Conservation (phyloP, 2,329 filamentous ascomycete species). For the Clarireedia monteithiana region DNA sequence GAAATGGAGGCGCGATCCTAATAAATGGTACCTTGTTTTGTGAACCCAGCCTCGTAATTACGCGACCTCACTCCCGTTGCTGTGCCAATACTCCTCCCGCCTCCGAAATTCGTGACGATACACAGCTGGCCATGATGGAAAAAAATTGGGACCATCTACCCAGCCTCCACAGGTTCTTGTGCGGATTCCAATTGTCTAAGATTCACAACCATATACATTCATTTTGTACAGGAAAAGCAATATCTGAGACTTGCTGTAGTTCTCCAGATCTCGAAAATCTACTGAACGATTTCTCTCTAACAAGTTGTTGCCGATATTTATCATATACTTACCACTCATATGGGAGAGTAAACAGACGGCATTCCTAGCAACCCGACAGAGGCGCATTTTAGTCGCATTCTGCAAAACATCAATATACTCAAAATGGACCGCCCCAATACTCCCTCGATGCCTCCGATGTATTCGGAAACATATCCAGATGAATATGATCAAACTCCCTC, state of each 20-base stretch:
- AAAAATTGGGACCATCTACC: too few relatives aligned
- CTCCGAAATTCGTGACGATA: background rate
- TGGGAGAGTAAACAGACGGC: constrained; percentile 1
- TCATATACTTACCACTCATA: background rate
- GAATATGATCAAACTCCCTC: constrained; percentile 38
- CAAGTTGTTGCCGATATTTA: background rate
- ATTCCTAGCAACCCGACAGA: background rate
- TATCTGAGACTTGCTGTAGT: background rate
- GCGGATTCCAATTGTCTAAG: too few relatives aligned
- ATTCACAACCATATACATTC: background rate
- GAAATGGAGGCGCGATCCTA: too few relatives aligned
- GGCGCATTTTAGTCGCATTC: constrained; percentile 15
- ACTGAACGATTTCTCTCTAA: background rate
- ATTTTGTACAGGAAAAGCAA: background rate
- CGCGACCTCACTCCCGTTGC: background rate
- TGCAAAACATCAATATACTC: constrained; percentile 9
- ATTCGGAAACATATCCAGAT: constrained; percentile 46
- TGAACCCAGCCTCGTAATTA: background rate
- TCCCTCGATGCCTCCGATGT: constrained; percentile 48
- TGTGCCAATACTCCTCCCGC: background rate
- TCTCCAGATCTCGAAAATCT: background rate
- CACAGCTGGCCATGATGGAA: too few relatives aligned
- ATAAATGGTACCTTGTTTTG: too few relatives aligned
- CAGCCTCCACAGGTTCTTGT: too few relatives aligned
- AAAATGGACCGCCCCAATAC: constrained; percentile 36